phyloP scores from a whole-genome alignment of 805 yeast species.

The Ogataea glucozyma region DNA sequence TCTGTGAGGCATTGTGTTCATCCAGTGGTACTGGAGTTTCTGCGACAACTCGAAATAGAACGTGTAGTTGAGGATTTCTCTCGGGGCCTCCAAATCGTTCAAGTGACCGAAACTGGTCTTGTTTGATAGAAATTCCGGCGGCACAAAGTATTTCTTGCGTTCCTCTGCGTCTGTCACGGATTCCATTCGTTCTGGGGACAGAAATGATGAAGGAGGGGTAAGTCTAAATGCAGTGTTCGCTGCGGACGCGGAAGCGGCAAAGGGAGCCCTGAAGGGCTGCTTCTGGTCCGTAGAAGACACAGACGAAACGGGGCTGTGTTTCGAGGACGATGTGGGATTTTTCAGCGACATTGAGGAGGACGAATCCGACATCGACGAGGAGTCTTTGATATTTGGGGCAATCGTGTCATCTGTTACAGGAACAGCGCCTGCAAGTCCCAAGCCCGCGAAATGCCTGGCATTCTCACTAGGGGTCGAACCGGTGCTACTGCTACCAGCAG shows the following conservation, averaged over 20 bases:
- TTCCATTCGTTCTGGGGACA: conserved; percentile 1
- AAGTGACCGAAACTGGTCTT: conserved; percentile 21
- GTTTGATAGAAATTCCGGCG: conserved; percentile 21
- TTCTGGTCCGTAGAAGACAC: conserved; percentile 10
- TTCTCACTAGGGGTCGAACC: conserved; percentile 4
- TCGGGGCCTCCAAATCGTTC: conserved; percentile 12
- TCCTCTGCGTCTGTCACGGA: not conserved
- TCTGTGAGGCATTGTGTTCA: conserved; percentile 22
- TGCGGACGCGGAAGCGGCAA: not conserved
- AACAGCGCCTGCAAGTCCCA: not conserved
- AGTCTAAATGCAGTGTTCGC: not conserved
- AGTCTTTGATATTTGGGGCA: not conserved
- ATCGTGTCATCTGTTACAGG: not conserved
- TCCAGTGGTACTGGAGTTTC: conserved; percentile 19
- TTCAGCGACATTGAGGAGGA: conserved; percentile 1
- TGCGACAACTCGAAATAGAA: conserved; percentile 20
- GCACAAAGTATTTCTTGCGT: conserved; percentile 12
- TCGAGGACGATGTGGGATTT: no score
- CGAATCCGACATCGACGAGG: conserved; percentile 7
- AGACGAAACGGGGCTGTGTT: conserved; percentile 14
- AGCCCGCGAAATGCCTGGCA: not conserved
- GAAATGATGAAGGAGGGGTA: conserved; percentile 1
- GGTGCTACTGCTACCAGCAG: conserved; percentile 5
- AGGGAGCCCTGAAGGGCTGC: not conserved
- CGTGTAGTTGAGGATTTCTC: conserved; percentile 20